Percentiles rank a stretch among this genome's conserved stretches.
These are phyloP conservation scores for Neckera pumila DNA, from an alignment of 225 moss, liverwort and hornwort species.

Conservation along the genomic window DNA sequence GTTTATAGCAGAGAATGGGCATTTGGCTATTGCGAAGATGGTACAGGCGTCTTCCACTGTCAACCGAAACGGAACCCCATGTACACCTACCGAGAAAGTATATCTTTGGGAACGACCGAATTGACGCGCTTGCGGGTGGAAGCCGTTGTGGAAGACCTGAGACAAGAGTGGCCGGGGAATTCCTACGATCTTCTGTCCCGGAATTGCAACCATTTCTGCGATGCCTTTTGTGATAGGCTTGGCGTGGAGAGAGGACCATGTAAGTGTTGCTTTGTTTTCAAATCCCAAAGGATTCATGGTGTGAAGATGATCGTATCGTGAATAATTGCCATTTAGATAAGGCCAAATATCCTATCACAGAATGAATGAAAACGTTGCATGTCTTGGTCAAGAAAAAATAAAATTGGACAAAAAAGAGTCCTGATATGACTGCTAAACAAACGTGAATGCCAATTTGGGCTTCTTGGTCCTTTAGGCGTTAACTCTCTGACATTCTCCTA, in stretches of 20 bases:
- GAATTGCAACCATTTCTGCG: conserved; percentile 97
- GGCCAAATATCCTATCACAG: not conserved
- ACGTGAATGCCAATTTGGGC: not conserved
- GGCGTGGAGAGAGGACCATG: conserved; percentile 62
- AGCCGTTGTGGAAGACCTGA: conserved; percentile 45
- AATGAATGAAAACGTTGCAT: not conserved
- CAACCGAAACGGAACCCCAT: conserved; percentile 75
- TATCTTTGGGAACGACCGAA: conserved; percentile 54
- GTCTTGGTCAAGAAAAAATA: not conserved
- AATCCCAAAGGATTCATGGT: not conserved
- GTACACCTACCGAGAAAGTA: conserved; percentile 86
- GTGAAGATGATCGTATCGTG: not conserved
- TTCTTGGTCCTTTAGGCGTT: not conserved
- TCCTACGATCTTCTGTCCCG: conserved; percentile 73
- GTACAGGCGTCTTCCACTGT: conserved; percentile 81
- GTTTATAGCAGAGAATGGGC: conserved; percentile 84
- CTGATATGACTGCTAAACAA: not conserved
- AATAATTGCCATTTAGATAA: not conserved
- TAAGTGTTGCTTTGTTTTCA: conserved; percentile 5
- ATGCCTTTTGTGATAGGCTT: conserved; percentile 56
- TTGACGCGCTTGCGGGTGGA: conserved; percentile 33
- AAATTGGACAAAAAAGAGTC: not conserved
- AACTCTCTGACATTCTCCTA: not conserved
- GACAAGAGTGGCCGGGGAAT: conserved; percentile 68
- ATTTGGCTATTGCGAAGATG: conserved; percentile 80